Percentiles rank a stretch among this genome's conserved stretches.
These are phyloP conservation scores for Westerdykella sp. DNA, from an alignment of 2,329 filamentous ascomycete genomes.

Conservation along the genomic window DNA sequence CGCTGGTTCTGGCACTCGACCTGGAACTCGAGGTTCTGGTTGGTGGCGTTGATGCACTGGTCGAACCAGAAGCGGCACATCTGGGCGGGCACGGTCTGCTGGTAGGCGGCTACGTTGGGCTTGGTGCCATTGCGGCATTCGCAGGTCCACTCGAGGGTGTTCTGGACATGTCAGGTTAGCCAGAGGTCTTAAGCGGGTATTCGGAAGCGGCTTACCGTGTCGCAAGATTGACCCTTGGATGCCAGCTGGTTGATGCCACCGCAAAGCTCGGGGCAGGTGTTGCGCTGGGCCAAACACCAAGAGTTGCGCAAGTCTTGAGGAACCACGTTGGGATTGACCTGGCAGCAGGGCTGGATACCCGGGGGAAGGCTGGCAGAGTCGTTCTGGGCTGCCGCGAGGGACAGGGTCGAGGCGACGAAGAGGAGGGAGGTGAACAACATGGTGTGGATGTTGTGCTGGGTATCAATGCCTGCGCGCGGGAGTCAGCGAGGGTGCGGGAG, in stretches of 20 bases:
- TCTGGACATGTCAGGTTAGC: conserved; percentile 34
- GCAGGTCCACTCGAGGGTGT: conserved; percentile 51
- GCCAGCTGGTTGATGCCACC: conserved; percentile 38
- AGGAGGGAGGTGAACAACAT: conserved; percentile 47
- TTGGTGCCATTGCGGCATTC: conserved; percentile 50
- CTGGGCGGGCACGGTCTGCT: conserved; percentile 54
- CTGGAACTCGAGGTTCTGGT: conserved; percentile 34
- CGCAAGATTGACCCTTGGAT: conserved; percentile 49
- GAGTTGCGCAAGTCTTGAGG: conserved; percentile 30
- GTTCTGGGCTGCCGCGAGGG: conserved; percentile 43
- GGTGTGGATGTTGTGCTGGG: conserved; percentile 23
- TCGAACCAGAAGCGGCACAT: conserved; percentile 51
- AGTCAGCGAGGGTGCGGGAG: neutral
- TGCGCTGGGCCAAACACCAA: conserved; percentile 56
- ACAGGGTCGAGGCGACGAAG: conserved; percentile 43
- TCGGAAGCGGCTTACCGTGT: conserved; percentile 44
- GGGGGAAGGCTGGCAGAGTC: conserved; percentile 26
- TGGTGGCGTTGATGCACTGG: conserved; percentile 37
- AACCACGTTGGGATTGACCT: conserved; percentile 41
- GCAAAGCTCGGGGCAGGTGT: conserved; percentile 57
- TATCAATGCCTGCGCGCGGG: conserved; percentile 33
- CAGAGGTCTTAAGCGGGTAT: neutral
- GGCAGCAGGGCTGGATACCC: conserved; percentile 31
- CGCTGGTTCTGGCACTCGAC: conserved; percentile 41
- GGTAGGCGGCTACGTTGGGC: conserved; percentile 52